phyloP scores from a whole-genome alignment of 768 basidiomycete species.

The Trichaptum fuscoviolaceum region DNA sequence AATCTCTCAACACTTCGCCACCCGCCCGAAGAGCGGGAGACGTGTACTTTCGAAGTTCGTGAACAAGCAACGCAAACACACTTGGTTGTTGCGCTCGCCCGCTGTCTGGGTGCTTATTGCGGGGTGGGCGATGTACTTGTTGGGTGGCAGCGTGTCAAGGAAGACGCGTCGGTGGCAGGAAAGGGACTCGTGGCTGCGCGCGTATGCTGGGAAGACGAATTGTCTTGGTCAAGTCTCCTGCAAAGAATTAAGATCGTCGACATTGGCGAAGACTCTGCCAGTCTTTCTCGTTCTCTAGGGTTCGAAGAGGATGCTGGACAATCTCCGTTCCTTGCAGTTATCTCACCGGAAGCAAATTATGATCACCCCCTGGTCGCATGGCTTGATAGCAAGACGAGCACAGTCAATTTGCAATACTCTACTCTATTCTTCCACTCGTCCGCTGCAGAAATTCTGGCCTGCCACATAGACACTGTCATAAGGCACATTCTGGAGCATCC shows the following conservation, averaged over 20 bases:
- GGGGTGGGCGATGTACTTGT: slow-evolving; percentile 18
- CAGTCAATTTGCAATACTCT: not conserved
- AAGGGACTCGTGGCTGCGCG: not conserved
- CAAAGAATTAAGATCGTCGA: not conserved
- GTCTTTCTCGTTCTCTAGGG: not conserved
- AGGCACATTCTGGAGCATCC: slow-evolving; percentile 1
- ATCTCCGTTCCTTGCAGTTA: not conserved
- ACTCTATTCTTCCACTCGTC: not conserved
- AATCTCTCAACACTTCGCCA: slow-evolving; percentile 2
- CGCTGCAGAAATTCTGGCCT: not conserved
- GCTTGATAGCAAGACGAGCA: not conserved
- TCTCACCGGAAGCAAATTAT: not conserved
- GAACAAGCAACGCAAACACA: slow-evolving; percentile 10
- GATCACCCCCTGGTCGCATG: not conserved
- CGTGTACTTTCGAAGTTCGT: not conserved
- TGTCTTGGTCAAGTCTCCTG: not conserved
- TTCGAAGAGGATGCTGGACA: not conserved
- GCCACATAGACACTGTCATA: not conserved
- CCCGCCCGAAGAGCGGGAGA: not conserved
- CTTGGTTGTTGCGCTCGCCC: slow-evolving; percentile 19
- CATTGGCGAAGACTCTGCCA: not conserved
- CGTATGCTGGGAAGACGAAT: not conserved
- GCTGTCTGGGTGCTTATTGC: slow-evolving; percentile 21
- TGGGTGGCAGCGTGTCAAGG: slow-evolving; percentile 6
- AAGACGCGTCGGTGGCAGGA: not conserved